Evolutionary conservation across 768 basidiomycete species (phyloP).

Genomic region (Epithele typhae): DNA sequence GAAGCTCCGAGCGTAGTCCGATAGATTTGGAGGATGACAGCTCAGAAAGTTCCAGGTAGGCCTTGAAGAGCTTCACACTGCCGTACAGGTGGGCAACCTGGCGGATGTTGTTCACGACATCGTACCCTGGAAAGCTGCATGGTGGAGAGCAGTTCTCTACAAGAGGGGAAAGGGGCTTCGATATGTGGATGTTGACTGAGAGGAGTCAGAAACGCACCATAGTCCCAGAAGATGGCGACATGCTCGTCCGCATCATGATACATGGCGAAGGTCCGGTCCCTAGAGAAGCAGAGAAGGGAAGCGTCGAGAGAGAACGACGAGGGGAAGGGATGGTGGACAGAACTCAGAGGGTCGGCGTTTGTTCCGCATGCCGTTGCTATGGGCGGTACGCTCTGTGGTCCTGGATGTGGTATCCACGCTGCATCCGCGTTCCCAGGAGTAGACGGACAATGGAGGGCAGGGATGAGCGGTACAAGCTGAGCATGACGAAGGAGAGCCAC

Average conservation of each 20-base stretch:
- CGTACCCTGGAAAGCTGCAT: conserved; percentile 37
- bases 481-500: too few relatives aligned
- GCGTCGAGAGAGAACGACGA: not conserved
- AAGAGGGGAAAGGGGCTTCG: not conserved
- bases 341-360: too few relatives aligned
- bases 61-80: conserved; percentile 46
- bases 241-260: conserved; percentile 10
- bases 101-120: conserved; percentile 42
- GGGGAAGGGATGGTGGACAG: not conserved
- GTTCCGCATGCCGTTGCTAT: conserved; percentile 10
- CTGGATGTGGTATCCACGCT: too few relatives aligned
- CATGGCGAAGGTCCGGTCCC: not conserved
- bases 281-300: too few relatives aligned
- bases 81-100: conserved; percentile 45
- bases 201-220: conserved; percentile 30
- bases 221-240: conserved; percentile 43
- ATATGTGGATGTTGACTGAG: not conserved
- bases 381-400: conserved; percentile 12
- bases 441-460: too few relatives aligned
- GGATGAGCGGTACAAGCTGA: too few relatives aligned
- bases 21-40: conserved; percentile 34
- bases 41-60: conserved; percentile 48
- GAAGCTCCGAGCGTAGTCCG: conserved; percentile 38
- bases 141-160: conserved; percentile 37
- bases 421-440: too few relatives aligned